These are phyloP conservation scores for Metschnikowia bowlesiae DNA, from an alignment of 805 yeast genomes.

Conservation along the genomic window DNA sequence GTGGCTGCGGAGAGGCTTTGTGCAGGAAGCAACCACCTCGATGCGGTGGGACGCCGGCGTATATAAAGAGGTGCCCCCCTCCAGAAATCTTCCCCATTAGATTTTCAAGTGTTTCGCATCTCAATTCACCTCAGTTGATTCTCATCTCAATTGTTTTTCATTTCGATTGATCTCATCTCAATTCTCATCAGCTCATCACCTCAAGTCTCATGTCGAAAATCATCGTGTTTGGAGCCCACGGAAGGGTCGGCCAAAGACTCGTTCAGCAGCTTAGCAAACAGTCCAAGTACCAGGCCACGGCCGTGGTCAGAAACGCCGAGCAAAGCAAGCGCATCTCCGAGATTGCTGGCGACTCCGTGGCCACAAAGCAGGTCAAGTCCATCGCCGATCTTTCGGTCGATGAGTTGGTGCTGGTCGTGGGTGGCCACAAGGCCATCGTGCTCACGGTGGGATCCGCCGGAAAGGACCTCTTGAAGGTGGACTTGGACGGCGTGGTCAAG, in stretches of 20 bases:
- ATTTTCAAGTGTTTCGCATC: no score
- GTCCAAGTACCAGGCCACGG: constrained; percentile 24
- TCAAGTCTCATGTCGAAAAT: constrained; percentile 6
- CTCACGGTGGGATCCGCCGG: constrained; percentile 65
- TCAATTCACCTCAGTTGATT: no score
- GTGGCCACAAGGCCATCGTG: constrained; percentile 52
- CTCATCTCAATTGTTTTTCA: no score
- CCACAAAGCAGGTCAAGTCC: constrained; percentile 8
- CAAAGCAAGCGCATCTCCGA: constrained; percentile 39
- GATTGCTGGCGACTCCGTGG: constrained; percentile 32
- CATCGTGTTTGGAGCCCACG: constrained; percentile 55
- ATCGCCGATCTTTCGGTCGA: constrained; percentile 32
- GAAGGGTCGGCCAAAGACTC: constrained; percentile 51
- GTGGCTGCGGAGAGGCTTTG: background rate
- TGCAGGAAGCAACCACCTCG: background rate
- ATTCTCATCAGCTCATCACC: no score
- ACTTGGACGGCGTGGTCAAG: constrained; percentile 58
- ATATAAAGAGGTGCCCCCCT: background rate
- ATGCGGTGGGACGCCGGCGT: background rate
- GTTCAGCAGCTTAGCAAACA: constrained; percentile 29
- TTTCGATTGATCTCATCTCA: no score
- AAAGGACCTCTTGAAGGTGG: constrained; percentile 49
- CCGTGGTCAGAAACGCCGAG: constrained; percentile 44
- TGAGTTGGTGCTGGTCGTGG: constrained; percentile 33
- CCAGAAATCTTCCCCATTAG: background rate